Evolutionary conservation across 805 yeast species (phyloP).

Genomic region (Phaffomyces antillensis): DNA sequence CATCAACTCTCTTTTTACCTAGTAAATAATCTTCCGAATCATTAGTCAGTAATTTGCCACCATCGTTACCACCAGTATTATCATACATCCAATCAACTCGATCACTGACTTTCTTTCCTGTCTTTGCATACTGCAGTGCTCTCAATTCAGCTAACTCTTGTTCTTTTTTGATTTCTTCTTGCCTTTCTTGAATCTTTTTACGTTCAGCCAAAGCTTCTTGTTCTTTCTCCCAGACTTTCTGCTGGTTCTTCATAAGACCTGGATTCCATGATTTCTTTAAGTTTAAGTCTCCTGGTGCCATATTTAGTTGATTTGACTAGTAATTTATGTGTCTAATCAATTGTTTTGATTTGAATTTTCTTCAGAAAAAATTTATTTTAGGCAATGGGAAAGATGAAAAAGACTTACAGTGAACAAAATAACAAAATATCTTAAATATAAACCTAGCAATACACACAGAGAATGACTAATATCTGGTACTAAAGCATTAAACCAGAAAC

Average conservation of each 20-base stretch:
- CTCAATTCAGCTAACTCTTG: slow-evolving; percentile 51
- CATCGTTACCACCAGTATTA: slow-evolving; percentile 29
- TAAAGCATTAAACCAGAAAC: too few relatives aligned
- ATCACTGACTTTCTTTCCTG: slow-evolving; percentile 31
- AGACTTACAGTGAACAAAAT: too few relatives aligned
- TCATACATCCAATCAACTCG: slow-evolving; percentile 88
- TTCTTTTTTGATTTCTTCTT: slow-evolving; percentile 56
- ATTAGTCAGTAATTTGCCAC: slow-evolving; percentile 19
- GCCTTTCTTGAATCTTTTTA: slow-evolving; percentile 53
- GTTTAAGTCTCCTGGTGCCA: slow-evolving; percentile 76
- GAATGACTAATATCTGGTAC: too few relatives aligned
- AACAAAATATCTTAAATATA: too few relatives aligned
- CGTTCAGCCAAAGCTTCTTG: slow-evolving; percentile 70
- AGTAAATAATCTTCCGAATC: slow-evolving; percentile 46
- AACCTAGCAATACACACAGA: too few relatives aligned
- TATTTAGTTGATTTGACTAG: slow-evolving; percentile 7
- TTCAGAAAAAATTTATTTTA: too few relatives aligned
- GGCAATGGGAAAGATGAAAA: too few relatives aligned
- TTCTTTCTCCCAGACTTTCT: slow-evolving; percentile 77
- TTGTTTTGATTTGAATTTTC: too few relatives aligned
- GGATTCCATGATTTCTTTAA: slow-evolving; percentile 97
- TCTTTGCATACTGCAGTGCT: slow-evolving; percentile 37
- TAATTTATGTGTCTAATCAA: neutral
- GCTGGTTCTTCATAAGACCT: slow-evolving; percentile 73
- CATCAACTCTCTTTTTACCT: slow-evolving; percentile 44